phyloP scores from a whole-genome alignment of 805 yeast species.

The Metschnikowia chrysomelidarum region DNA sequence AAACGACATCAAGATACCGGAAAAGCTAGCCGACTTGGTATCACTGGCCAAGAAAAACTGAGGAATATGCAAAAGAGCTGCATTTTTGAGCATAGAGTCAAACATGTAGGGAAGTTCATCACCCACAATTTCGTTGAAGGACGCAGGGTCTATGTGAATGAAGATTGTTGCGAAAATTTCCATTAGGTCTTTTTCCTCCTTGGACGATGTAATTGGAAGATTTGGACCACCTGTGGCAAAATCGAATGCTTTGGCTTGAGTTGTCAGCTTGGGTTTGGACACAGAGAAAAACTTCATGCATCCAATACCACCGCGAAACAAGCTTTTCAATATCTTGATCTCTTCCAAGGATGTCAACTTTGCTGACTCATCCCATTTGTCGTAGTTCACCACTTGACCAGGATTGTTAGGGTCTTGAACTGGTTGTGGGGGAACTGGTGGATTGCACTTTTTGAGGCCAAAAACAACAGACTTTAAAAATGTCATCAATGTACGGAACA shows the following conservation, averaged over 20 bases:
- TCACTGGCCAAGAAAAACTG: constrained; percentile 94
- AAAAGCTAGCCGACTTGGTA: constrained; percentile 88
- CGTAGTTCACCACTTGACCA: constrained; percentile 40
- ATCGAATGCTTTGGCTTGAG: constrained; percentile 38
- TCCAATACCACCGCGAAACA: constrained; percentile 80
- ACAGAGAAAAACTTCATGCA: constrained; percentile 76
- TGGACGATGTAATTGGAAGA: constrained; percentile 80
- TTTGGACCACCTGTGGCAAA: constrained; percentile 78
- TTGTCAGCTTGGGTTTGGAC: constrained; percentile 46
- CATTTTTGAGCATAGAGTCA: constrained; percentile 74
- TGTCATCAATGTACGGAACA: constrained; percentile 85
- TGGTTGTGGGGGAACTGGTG: constrained; percentile 56
- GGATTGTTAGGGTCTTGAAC: constrained; percentile 45
- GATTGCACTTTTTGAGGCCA: constrained; percentile 86
- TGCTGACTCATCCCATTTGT: constrained; percentile 81
- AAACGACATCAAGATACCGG: constrained; percentile 77
- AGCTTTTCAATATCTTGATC: constrained; percentile 65
- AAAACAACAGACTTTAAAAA: constrained; percentile 87
- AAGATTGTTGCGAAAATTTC: constrained; percentile 92
- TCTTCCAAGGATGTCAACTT: constrained; percentile 84
- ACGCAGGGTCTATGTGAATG: constrained; percentile 90
- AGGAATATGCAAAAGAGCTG: constrained; percentile 85
- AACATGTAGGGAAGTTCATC: constrained; percentile 77
- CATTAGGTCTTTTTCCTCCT: constrained; percentile 94
- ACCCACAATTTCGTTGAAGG: constrained; percentile 88